phyloP scores from a whole-genome alignment of 345 rosid species.

The Stellera chamaejasme region DNA sequence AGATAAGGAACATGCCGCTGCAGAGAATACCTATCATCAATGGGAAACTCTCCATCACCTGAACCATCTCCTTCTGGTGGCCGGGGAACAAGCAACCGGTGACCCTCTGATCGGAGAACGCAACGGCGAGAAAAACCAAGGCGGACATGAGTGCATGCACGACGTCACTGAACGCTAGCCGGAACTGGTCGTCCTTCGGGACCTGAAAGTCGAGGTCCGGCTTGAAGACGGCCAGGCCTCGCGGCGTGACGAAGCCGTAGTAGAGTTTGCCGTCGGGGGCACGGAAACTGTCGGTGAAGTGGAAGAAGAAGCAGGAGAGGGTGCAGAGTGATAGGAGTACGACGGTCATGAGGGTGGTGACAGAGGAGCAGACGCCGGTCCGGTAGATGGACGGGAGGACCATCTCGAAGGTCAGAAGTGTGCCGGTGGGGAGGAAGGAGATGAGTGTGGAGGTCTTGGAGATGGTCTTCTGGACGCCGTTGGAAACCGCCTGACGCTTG shows the following conservation, averaged over 20 bases:
- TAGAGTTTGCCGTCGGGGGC: slow-evolving; percentile 59
- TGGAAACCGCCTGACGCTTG: slow-evolving; percentile 50
- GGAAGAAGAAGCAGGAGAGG: slow-evolving; percentile 67
- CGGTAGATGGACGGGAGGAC: slow-evolving; percentile 54
- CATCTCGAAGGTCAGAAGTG: slow-evolving; percentile 78
- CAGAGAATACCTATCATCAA: slow-evolving; percentile 67
- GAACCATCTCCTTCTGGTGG: slow-evolving; percentile 63
- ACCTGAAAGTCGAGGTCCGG: slow-evolving; percentile 38
- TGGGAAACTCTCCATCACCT: slow-evolving; percentile 83
- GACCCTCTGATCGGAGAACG: slow-evolving; percentile 59
- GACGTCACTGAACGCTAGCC: slow-evolving; percentile 45
- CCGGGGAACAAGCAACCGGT: slow-evolving; percentile 54
- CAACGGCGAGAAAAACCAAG: slow-evolving; percentile 65
- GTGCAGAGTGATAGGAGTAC: slow-evolving; percentile 44
- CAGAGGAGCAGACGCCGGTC: slow-evolving; percentile 47
- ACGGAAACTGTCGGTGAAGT: slow-evolving; percentile 65
- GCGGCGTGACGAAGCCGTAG: slow-evolving; percentile 60
- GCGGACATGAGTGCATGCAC: slow-evolving; percentile 72
- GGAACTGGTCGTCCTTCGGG: slow-evolving; percentile 50
- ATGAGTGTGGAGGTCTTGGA: slow-evolving; percentile 67
- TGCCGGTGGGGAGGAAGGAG: slow-evolving; percentile 70
- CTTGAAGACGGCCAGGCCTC: slow-evolving; percentile 61
- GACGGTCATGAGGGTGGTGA: slow-evolving; percentile 49
- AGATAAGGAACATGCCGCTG: slow-evolving; percentile 62
- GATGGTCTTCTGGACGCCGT: slow-evolving; percentile 65